Conservation (phyloP, 2,329 filamentous ascomycete species). For the Elsinoe necatrix region DNA sequence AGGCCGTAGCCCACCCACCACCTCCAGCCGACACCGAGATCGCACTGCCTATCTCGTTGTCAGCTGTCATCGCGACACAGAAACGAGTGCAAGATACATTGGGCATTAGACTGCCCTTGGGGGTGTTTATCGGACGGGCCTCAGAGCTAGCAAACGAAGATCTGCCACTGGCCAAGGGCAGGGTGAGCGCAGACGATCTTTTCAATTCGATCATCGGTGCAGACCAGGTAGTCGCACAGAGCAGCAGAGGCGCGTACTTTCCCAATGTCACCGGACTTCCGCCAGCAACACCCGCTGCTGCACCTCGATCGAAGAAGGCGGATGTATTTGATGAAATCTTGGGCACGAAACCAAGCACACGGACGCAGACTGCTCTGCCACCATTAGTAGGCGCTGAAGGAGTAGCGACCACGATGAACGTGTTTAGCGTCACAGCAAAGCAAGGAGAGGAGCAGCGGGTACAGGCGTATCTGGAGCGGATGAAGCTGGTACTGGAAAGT, state of each 20-base stretch:
- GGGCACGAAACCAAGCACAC: conserved; percentile 38
- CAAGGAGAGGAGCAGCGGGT: conserved; percentile 75
- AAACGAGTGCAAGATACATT: conserved; percentile 68
- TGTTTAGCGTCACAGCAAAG: conserved; percentile 74
- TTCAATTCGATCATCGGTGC: conserved; percentile 83
- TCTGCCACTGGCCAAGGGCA: conserved; percentile 58
- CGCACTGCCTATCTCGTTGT: conserved; percentile 67
- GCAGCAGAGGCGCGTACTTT: conserved; percentile 56
- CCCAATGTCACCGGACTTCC: conserved; percentile 61
- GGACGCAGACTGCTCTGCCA: conserved; percentile 20
- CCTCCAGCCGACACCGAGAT: conserved; percentile 45
- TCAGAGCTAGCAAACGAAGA: conserved; percentile 80
- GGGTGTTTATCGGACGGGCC: conserved; percentile 78
- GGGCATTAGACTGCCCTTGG: conserved; percentile 72
- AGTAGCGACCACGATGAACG: conserved; percentile 51
- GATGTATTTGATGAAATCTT: conserved; percentile 78
- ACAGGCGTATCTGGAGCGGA: conserved; percentile 69
- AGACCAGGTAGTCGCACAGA: conserved; percentile 37
- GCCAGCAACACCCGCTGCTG: conserved; percentile 22
- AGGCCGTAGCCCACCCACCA: conserved; percentile 36
- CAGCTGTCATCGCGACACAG: conserved; percentile 71
- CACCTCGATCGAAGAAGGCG: conserved; percentile 36
- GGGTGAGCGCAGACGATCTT: conserved; percentile 67
- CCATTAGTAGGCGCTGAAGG: conserved; percentile 23
- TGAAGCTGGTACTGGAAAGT: conserved; percentile 74